A percentile compares a stretch with the other conserved stretches of the same genome.
phyloP scores from a whole-genome alignment of 225 moss, liverwort and hornwort species.

The Bryum argenteum region DNA sequence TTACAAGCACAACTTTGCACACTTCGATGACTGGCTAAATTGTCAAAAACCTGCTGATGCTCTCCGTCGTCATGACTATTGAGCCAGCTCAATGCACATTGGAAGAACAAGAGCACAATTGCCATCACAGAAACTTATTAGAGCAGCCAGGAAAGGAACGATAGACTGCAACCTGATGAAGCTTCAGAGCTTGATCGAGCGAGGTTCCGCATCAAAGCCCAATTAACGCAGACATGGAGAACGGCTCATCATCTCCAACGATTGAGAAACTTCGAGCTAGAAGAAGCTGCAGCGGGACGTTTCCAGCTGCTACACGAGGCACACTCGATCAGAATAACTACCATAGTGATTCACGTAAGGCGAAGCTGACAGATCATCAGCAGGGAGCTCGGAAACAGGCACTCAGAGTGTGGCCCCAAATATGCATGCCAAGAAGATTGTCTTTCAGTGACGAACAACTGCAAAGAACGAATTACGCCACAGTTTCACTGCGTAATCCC shows the following conservation, averaged over 20 bases:
- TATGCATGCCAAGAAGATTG: conserved; percentile 39
- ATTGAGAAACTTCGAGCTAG: conserved; percentile 12
- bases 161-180: background rate
- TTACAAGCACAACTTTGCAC: background rate
- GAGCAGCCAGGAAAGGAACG: background rate
- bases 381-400: too few relatives aligned
- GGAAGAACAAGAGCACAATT: background rate
- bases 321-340: conserved; percentile 8
- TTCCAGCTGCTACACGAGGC: conserved; percentile 21
- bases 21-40: background rate
- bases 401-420: too few relatives aligned
- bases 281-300: conserved; percentile 1
- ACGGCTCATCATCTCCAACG: conserved; percentile 4
- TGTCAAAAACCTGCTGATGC: conserved; percentile 6
- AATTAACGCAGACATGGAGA: background rate
- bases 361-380: background rate
- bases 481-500: conserved; percentile 5
- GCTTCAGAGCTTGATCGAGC: conserved; percentile 13
- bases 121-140: background rate
- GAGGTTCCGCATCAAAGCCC: conserved; percentile 9
- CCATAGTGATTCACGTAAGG: conserved; percentile 3
- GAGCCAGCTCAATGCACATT: conserved; percentile 1
- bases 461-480: conserved; percentile 18
- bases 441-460: conserved; percentile 24
- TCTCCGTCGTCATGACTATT: background rate